phyloP scores from a whole-genome alignment of 2,329 filamentous ascomycete genomes.

The Aspergillus novofumigatus region DNA sequence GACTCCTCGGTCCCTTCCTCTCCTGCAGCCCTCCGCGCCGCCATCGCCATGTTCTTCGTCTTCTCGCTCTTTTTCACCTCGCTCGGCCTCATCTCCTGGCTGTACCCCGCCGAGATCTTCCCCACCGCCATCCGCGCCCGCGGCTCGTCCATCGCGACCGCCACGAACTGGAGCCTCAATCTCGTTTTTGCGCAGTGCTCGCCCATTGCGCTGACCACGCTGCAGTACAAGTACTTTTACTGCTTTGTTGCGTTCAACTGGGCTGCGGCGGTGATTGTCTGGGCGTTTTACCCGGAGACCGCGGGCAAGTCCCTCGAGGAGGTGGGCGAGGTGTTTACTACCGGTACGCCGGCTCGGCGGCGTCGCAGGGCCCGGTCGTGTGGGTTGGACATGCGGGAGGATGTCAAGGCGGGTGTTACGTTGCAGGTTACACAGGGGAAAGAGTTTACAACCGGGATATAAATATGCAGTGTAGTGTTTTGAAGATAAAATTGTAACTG shows the following conservation, averaged over 20 bases:
- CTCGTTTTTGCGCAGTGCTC: slow-evolving; percentile 50
- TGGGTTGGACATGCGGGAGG: background rate
- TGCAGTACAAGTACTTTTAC: slow-evolving; percentile 50
- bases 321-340: slow-evolving; percentile 26
- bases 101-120: slow-evolving; percentile 47
- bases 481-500: background rate
- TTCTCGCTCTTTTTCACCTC: slow-evolving; percentile 45
- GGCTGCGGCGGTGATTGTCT: slow-evolving; percentile 34
- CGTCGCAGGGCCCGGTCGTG: background rate
- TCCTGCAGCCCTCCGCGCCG: slow-evolving; percentile 35
- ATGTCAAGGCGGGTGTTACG: background rate
- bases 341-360: background rate
- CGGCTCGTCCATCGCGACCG: slow-evolving; percentile 43
- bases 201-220: slow-evolving; percentile 39
- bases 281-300: slow-evolving; percentile 34
- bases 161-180: slow-evolving; percentile 45
- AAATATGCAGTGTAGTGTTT: background rate
- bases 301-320: slow-evolving; percentile 28
- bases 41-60: slow-evolving; percentile 47
- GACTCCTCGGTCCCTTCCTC: slow-evolving; percentile 21
- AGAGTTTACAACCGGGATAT: no score
- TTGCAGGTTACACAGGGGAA: background rate
- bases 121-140: slow-evolving; percentile 41
- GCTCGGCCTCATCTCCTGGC: slow-evolving; percentile 45
- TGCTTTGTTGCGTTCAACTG: slow-evolving; percentile 49